These are phyloP conservation scores for Ophiocordyceps unilateralis DNA, from an alignment of 2,329 filamentous ascomycete species.

Conservation along the genomic window DNA sequence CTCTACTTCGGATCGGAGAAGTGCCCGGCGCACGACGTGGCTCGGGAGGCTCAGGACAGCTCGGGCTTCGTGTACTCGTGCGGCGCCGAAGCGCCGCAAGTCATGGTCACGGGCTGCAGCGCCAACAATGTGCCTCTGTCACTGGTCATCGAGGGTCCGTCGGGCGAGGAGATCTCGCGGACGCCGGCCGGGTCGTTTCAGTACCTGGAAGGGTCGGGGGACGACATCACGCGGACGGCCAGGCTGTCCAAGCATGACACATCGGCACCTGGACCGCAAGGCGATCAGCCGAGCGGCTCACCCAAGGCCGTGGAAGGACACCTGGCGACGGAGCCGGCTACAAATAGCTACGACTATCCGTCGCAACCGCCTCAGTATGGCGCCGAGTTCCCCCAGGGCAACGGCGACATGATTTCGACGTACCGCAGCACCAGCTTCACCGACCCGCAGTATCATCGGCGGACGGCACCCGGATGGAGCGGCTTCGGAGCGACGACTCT, in stretches of 20 bases:
- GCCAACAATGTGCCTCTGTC: slow-evolving; percentile 36
- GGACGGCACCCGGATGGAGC: slow-evolving; percentile 20
- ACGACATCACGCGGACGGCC: slow-evolving; percentile 21
- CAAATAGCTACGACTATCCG: slow-evolving; percentile 29
- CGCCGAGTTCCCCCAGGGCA: slow-evolving; percentile 21
- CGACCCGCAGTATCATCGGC: slow-evolving; percentile 28
- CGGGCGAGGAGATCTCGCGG: slow-evolving; percentile 35
- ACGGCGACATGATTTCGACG: slow-evolving; percentile 35
- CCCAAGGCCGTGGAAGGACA: slow-evolving; percentile 24
- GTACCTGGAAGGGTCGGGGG: slow-evolving; percentile 32
- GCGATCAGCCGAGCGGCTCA: slow-evolving; percentile 21
- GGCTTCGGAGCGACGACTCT: slow-evolving; percentile 20
- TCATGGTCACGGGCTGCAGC: slow-evolving; percentile 30
- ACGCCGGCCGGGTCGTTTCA: slow-evolving; percentile 28
- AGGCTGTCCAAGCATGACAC: slow-evolving; percentile 20
- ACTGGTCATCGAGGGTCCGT: slow-evolving; percentile 32
- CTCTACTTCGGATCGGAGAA: slow-evolving; percentile 67
- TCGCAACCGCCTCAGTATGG: slow-evolving; percentile 23
- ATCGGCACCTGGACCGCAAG: slow-evolving; percentile 16
- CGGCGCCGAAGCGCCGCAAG: slow-evolving; percentile 51
- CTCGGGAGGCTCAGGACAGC: slow-evolving; percentile 39
- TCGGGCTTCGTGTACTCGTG: slow-evolving; percentile 55
- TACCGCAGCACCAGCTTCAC: slow-evolving; percentile 35
- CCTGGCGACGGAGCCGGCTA: slow-evolving; percentile 19
- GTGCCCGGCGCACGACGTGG: slow-evolving; percentile 41